These are phyloP conservation scores for Tieghemiomyces parasiticus DNA, from an alignment of 192 early-diverging fungal species.

Conservation along the genomic window DNA sequence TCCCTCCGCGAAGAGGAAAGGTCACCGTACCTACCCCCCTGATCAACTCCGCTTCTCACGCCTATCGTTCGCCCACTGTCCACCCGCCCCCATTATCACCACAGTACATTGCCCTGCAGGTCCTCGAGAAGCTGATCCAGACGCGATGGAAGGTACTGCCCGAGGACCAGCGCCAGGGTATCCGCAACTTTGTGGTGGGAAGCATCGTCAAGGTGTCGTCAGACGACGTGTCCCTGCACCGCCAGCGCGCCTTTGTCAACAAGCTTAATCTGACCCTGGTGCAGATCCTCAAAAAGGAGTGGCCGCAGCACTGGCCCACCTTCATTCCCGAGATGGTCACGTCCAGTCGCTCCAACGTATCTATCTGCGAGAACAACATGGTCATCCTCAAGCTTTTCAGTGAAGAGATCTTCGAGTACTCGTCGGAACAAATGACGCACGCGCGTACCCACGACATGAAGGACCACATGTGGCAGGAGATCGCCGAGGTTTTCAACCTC, in stretches of 20 bases:
- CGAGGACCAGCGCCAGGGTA: slow-evolving; percentile 67
- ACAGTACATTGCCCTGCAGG: slow-evolving; percentile 84
- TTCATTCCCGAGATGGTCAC: slow-evolving; percentile 97
- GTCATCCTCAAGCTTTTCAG: slow-evolving; percentile 93
- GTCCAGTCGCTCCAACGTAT: slow-evolving; percentile 81
- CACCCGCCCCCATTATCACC: neutral
- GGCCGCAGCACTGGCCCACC: slow-evolving; percentile 97
- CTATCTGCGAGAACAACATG: slow-evolving; percentile 99
- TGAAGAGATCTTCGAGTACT: slow-evolving; percentile 99
- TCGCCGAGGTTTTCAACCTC: slow-evolving; percentile 87
- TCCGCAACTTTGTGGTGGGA: slow-evolving; percentile 90
- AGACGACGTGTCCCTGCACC: slow-evolving; percentile 60
- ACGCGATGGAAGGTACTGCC: slow-evolving; percentile 95
- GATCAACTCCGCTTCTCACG: neutral
- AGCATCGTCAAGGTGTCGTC: slow-evolving; percentile 84
- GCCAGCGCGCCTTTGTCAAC: slow-evolving; percentile 47
- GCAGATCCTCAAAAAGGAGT: slow-evolving; percentile 99
- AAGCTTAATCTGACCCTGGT: slow-evolving; percentile 97
- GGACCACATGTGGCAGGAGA: slow-evolving; percentile 89
- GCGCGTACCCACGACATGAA: slow-evolving; percentile 87
- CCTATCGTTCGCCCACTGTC: neutral
- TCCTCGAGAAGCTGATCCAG: slow-evolving; percentile 90
- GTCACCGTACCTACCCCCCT: too few species aligned
- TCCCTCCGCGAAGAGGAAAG: too few species aligned
- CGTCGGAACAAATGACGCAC: slow-evolving; percentile 97